Evolutionary conservation across 257 asterid species (phyloP).

Genomic region (Capsicum rhomboideum): DNA sequence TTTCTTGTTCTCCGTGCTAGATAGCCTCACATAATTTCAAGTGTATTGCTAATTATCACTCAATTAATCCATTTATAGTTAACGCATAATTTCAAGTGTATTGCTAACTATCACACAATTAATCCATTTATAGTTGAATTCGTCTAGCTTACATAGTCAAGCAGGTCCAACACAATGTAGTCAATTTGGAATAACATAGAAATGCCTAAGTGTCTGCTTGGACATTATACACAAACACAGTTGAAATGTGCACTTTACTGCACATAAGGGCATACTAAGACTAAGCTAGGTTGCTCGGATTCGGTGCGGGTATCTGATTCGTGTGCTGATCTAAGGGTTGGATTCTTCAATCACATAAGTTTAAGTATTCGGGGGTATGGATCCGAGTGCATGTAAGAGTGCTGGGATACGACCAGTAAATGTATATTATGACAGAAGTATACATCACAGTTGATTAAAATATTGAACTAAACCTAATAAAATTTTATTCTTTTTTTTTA

Average conservation of each 20-base stretch:
- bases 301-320: not conserved
- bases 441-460: not conserved
- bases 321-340: not conserved
- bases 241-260: not conserved
- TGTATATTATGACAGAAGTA: not conserved
- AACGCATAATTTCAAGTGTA: not conserved
- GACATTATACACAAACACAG: not conserved
- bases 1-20: not conserved
- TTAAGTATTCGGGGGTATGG: not conserved
- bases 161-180: not conserved
- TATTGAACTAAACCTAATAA: not conserved
- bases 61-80: too few relatives aligned
- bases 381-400: not conserved
- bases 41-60: too few relatives aligned
- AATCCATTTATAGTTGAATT: not conserved
- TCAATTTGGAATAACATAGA: not conserved
- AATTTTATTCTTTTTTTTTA: not conserved
- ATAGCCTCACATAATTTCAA: too few relatives aligned
- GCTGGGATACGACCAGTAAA: not conserved
- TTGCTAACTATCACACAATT: not conserved
- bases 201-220: not conserved
- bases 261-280: not conserved
- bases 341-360: not conserved
- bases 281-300: not conserved
- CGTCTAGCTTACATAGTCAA: not conserved